These are phyloP conservation scores for Protomyces inouyei DNA, from an alignment of 1,139 yeast genomes.

Conservation along the genomic window DNA sequence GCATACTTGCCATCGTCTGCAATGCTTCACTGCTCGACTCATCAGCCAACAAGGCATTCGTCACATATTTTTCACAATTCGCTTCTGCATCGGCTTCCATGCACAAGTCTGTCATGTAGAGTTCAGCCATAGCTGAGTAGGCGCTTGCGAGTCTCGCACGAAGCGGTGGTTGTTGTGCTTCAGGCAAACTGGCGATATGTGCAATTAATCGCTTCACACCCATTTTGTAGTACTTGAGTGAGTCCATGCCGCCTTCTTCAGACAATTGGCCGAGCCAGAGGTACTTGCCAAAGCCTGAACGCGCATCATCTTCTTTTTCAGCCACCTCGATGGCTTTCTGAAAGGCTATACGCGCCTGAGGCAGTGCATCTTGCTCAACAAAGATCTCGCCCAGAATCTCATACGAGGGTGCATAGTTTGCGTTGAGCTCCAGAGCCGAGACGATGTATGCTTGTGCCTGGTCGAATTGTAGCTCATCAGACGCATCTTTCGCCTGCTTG, in stretches of 20 bases:
- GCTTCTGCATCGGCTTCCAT: slow-evolving; percentile 87
- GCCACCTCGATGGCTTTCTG: slow-evolving; percentile 43
- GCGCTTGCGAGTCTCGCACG: slow-evolving; percentile 63
- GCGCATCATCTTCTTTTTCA: slow-evolving; percentile 41
- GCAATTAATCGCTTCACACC: slow-evolving; percentile 54
- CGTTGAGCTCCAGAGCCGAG: slow-evolving; percentile 9
- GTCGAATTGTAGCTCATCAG: slow-evolving; percentile 13
- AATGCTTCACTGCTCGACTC: slow-evolving; percentile 67
- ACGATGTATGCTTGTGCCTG: slow-evolving; percentile 15
- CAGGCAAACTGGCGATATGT: slow-evolving; percentile 39
- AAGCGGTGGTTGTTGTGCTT: slow-evolving; percentile 40
- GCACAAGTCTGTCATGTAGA: slow-evolving; percentile 98
- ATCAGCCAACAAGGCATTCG: slow-evolving; percentile 61
- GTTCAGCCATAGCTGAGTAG: slow-evolving; percentile 78
- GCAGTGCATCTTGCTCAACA: slow-evolving; percentile 23
- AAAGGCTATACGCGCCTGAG: slow-evolving; percentile 20
- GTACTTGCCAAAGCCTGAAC: slow-evolving; percentile 62
- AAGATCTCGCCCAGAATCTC: slow-evolving; percentile 26
- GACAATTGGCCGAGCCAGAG: slow-evolving; percentile 84
- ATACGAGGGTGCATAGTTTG: slow-evolving; percentile 19
- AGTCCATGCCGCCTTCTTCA: slow-evolving; percentile 63
- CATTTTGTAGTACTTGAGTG: slow-evolving; percentile 57
- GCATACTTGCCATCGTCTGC: slow-evolving; percentile 76
- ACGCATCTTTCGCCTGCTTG: slow-evolving; percentile 2
- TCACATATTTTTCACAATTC: slow-evolving; percentile 68